A percentile compares a stretch with the other conserved stretches of the same genome.
phyloP scores from a whole-genome alignment of 163 green algal species.

The Chlamydomonas reinhardtii region DNA sequence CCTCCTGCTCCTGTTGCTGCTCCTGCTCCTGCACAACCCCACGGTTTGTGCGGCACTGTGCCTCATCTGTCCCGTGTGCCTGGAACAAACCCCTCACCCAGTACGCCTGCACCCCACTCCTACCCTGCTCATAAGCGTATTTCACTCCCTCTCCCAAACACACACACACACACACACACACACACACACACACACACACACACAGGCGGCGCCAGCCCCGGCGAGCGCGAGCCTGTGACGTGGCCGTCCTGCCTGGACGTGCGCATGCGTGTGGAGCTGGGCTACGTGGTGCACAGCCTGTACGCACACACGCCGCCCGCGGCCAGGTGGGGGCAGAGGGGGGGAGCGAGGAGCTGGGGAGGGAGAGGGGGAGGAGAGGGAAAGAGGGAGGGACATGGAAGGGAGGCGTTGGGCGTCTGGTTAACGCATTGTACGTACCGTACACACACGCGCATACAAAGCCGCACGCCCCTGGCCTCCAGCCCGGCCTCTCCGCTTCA shows the following conservation, averaged over 20 bases:
- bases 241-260: constrained; percentile 49
- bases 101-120: too few relatives aligned
- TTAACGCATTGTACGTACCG: too few relatives aligned
- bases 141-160: not conserved
- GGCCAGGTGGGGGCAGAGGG: not conserved
- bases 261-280: constrained; percentile 44
- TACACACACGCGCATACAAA: not conserved
- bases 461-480: too few relatives aligned
- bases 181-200: not conserved
- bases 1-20: too few relatives aligned
- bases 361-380: too few relatives aligned
- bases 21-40: too few relatives aligned
- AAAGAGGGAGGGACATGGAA: not conserved
- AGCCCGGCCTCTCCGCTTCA: too few relatives aligned
- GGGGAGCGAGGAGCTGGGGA: not conserved
- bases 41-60: too few relatives aligned
- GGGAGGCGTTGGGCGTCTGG: not conserved
- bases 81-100: too few relatives aligned
- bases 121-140: too few relatives aligned
- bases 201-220: constrained; percentile 13
- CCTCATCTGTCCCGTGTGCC: too few relatives aligned
- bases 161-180: too few relatives aligned
- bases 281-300: constrained; percentile 44
- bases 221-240: constrained; percentile 36
- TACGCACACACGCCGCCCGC: constrained; percentile 12